Evolutionary conservation across 2,329 filamentous ascomycete genomes (phyloP).

Genomic region (Aspergillus nomiae): DNA sequence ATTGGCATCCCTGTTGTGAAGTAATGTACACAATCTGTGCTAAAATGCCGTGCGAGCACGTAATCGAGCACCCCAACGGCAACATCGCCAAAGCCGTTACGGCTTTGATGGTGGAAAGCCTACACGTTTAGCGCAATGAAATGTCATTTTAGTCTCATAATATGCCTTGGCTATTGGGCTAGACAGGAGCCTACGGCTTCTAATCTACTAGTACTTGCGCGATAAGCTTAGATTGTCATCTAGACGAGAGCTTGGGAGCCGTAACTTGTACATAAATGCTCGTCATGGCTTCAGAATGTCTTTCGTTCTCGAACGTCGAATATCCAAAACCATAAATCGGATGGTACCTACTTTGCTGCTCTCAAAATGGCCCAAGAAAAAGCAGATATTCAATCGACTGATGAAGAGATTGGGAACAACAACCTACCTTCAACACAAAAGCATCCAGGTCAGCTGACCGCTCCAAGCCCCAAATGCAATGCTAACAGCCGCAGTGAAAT

Average conservation of each 20-base stretch:
- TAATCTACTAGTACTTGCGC: background rate
- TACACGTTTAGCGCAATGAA: background rate
- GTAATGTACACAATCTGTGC: constrained; percentile 4
- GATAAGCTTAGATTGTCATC: constrained; percentile 1
- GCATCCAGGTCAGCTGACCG: constrained; percentile 11
- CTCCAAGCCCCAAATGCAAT: background rate
- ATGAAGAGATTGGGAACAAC: constrained; percentile 21
- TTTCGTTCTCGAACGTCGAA: background rate
- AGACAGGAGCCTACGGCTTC: background rate
- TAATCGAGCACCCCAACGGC: constrained; percentile 28
- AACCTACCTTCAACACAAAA: constrained; percentile 1
- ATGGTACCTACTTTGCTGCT: background rate
- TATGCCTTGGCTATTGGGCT: background rate
- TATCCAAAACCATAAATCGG: background rate
- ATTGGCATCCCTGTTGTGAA: background rate
- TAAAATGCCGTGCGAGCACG: constrained; percentile 36
- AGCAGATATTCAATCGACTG: constrained; percentile 18
- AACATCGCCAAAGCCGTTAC: constrained; percentile 22
- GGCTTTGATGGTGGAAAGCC: background rate
- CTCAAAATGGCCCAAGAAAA: constrained; percentile 19
- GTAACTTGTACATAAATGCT: background rate
- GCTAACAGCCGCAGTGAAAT: constrained; percentile 53
- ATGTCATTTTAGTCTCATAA: no score
- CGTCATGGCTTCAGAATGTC: background rate
- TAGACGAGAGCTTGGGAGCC: background rate